Base-by-base conservation (phyloP, 2,329 filamentous ascomycete genomes). In the Cercospora sp. region DNA sequence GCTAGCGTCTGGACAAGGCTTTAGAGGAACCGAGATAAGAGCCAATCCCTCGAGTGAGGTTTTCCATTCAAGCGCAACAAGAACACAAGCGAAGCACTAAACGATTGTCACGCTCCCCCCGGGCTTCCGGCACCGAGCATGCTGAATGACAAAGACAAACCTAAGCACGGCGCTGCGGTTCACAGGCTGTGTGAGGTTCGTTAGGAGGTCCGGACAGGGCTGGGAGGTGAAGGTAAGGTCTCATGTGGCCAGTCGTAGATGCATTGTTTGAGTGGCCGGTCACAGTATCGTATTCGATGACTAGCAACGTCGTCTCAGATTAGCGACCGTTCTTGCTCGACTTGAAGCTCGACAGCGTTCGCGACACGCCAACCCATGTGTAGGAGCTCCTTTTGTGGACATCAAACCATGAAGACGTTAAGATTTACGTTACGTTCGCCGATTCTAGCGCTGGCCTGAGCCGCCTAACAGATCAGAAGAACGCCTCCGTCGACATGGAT, bases 401-500 rank as follows among this genome's bases (percentile, higher is more conserved):
- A 30, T 9, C 24, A 16, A 26, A 26, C 49, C 49, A 28, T 26
- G 49, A 24, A 53, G 18, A 21, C 21, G 21, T 53, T 26, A 16
- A 28, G 24, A 28, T 55, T 55, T 49, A 37, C 49, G 9, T 61
- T 60, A 57, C 37, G 12, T 43, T 64, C 64, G 60, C 30, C 40
- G 53, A 63, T 12, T 58, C 61, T 28, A 49, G 63, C 43, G 30
- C 32, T 61, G 49, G 21, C 26, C 26, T 60, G 51, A 57, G 37
- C 37, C 37, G 16, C 16, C 37, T 43, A 49, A 37, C 21, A 60
- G 61, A 53, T 61, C 21, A 58, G 21, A 18, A 28, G 51, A 62
- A 59, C 57, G 65, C 65, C 65, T 51, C 61, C 65, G 40, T 69
- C 61, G 68, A 69, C 65, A 67, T 26, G 58, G 45, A 61, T 61